Percentiles rank a stretch among this genome's conserved stretches.
phyloP scores from a whole-genome alignment of 2,329 filamentous ascomycete genomes.

The Epicoccum nigrum region DNA sequence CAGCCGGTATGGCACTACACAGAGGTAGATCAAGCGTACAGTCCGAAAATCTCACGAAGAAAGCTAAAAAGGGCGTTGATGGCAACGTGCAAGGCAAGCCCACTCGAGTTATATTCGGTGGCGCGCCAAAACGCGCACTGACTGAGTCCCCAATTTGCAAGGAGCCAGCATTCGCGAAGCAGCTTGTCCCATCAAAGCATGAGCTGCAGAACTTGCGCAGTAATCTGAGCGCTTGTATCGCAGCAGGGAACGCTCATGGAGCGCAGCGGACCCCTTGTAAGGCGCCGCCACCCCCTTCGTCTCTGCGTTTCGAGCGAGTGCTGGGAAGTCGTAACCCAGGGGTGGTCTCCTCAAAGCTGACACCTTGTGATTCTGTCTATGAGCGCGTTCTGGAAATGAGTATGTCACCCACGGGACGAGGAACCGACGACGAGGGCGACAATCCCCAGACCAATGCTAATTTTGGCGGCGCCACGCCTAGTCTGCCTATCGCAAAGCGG shows the following conservation, averaged over 20 bases:
- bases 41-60: background rate
- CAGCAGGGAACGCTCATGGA: background rate
- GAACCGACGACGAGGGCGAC: no score
- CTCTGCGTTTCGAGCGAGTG: background rate
- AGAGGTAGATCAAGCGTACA: background rate
- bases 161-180: slow-evolving; percentile 4
- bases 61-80: background rate
- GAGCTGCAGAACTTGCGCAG: slow-evolving; percentile 2
- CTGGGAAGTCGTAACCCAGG: no score
- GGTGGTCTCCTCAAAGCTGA: no score
- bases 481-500: no score
- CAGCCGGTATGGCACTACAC: slow-evolving; percentile 1
- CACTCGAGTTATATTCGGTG: background rate
- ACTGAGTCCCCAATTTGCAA: background rate
- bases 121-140: background rate
- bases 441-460: no score
- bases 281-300: background rate
- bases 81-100: background rate
- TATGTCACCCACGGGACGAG: no score
- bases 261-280: no score
- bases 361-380: no score
- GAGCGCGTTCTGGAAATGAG: no score
- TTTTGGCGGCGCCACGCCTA: no score
- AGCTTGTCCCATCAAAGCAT: slow-evolving; percentile 1
- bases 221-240: slow-evolving; percentile 1